Base-by-base conservation (phyloP, 208 protist species). In the Polymyxa betae region DNA sequence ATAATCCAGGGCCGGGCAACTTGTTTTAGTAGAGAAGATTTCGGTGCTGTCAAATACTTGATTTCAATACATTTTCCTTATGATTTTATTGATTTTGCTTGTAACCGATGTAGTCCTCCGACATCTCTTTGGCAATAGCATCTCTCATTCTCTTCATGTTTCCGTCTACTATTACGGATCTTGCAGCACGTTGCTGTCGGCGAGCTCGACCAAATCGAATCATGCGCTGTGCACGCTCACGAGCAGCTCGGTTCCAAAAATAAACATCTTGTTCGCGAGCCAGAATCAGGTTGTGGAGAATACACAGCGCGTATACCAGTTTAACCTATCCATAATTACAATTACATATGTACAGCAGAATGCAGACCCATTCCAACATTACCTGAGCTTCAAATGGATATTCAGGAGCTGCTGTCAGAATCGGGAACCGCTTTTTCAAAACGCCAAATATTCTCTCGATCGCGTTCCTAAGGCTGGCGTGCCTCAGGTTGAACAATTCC, bases 311-410 rank as follows among this genome's bases (percentile, higher is more conserved):
- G 29, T 66, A 66, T 29, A 66, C 54, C 16, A 66, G 54, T 16
- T 66, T 16, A 66, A 66, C 54, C 54, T 66, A 66, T 66, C n/a
- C n/a, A 66, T 66, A 16, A 29, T 16, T 66, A 66, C 54, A 16
- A 66, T 66, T 16, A 32, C 16, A 66, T 16, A 66, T 32, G 29
- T 66, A 66, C 54, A 29, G 29, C 29, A 29, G 16, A 16, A 29
- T 32, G 29, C 29, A 29, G 16, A 16, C 54, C 29, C 16, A 29
- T 16, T 16, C 29, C 20, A 32, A 29, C 20, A 16, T 32, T 66
- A 66, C 54, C 54, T 66, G 54, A 32, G 54, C 29, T 66, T 29
- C 54, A 66, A 66, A 66, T 29, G 54, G 54, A 66, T 66, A 66
- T 29, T 66, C 20, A 32, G 54, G 54, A 66, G 29, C 54, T 32